phyloP scores from a whole-genome alignment of 1,284 basidiomycete species.

The Ustilago trichophora region DNA sequence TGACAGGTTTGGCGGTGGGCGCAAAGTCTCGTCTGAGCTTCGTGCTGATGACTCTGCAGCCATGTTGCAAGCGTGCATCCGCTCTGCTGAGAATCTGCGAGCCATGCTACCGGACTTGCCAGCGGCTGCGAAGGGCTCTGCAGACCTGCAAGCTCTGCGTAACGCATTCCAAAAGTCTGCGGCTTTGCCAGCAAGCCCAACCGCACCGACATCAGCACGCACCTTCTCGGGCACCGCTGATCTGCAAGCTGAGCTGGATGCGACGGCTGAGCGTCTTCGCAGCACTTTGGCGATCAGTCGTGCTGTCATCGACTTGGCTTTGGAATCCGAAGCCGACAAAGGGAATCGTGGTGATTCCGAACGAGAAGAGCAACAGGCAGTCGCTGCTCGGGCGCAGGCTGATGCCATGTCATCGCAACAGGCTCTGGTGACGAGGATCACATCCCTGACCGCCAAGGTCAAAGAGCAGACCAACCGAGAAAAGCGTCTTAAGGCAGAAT shows the following conservation, averaged over 20 bases:
- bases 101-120: constrained; percentile 33
- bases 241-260: constrained; percentile 29
- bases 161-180: constrained; percentile 25
- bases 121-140: constrained; percentile 24
- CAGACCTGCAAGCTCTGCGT: constrained; percentile 27
- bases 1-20: constrained; percentile 38
- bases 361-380: not conserved
- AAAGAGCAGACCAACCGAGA: constrained; percentile 21
- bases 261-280: constrained; percentile 14
- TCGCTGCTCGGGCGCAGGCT: constrained; percentile 1
- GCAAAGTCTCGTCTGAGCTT: constrained; percentile 13
- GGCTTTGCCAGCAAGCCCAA: not conserved
- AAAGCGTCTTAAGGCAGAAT: constrained; percentile 19
- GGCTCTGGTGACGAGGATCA: constrained; percentile 18
- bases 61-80: constrained; percentile 22
- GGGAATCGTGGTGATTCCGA: constrained; percentile 2
- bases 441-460: constrained; percentile 20
- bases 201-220: constrained; percentile 6
- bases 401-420: constrained; percentile 19
- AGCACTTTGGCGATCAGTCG: constrained; percentile 33
- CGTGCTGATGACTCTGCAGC: constrained; percentile 23
- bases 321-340: constrained; percentile 18
- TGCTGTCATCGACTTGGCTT: constrained; percentile 24
- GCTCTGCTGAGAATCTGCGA: constrained; percentile 17
- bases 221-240: constrained; percentile 8